Conservation (phyloP, 306 rosid genomes). For the Malus domestica region ASM211411v1 NC_041803.1:34796501-34797000, state of each 20-base stretch:
- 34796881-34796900: slow-evolving; percentile 94
- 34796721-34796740: not conserved
- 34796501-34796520: slow-evolving; percentile 68
- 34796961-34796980: slow-evolving; percentile 71
- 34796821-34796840: slow-evolving; percentile 78
- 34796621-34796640: slow-evolving; percentile 42
- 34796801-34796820: slow-evolving; percentile 1
- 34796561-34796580: slow-evolving; percentile 82
- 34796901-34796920: slow-evolving; percentile 98
- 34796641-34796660: not conserved
- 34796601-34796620: slow-evolving; percentile 89
- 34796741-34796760: not conserved
- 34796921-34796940: slow-evolving; percentile 96
- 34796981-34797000: slow-evolving; percentile 91
- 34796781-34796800: not conserved
- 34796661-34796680: too few relatives aligned
- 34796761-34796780: not conserved
- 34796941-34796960: slow-evolving; percentile 89
- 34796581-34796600: slow-evolving; percentile 85
- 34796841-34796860: slow-evolving; percentile 27
- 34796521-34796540: slow-evolving; percentile 77
- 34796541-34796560: slow-evolving; percentile 88
- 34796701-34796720: not conserved
- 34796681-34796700: too few relatives aligned
- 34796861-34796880: slow-evolving; percentile 80